phyloP scores from a whole-genome alignment of 2,329 filamentous ascomycete species.

The Ambrosiella beaveri region DNA sequence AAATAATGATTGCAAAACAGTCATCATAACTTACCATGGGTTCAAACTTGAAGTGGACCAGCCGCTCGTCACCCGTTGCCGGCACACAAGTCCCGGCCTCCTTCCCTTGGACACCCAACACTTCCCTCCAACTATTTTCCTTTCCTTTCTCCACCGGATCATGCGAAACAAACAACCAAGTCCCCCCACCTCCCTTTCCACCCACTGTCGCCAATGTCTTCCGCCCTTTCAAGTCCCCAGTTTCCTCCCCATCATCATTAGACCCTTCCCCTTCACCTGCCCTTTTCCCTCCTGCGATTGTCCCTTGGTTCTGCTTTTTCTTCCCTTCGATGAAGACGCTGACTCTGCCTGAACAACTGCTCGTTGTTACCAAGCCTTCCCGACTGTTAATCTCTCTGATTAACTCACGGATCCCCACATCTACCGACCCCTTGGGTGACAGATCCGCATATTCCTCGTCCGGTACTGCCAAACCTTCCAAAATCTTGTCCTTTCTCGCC shows the following conservation, averaged over 20 bases:
- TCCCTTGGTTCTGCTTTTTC: slow-evolving; percentile 23
- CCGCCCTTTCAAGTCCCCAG: too few relatives aligned
- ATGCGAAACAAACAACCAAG: slow-evolving; percentile 81
- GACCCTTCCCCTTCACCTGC: slow-evolving; percentile 8
- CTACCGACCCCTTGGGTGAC: slow-evolving; percentile 78
- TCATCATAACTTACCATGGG: slow-evolving; percentile 53
- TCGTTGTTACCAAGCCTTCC: slow-evolving; percentile 72
- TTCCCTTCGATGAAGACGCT: slow-evolving; percentile 73
- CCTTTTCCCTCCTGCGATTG: not conserved
- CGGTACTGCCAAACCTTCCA: slow-evolving; percentile 51
- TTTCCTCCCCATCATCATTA: not conserved
- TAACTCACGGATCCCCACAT: slow-evolving; percentile 57
- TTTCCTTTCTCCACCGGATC: slow-evolving; percentile 36
- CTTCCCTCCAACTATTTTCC: slow-evolving; percentile 15
- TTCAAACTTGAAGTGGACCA: slow-evolving; percentile 82
- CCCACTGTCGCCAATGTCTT: slow-evolving; percentile 42
- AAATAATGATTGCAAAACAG: too few relatives aligned
- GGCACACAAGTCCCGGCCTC: slow-evolving; percentile 14
- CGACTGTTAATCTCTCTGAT: slow-evolving; percentile 62
- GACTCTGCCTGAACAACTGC: slow-evolving; percentile 76
- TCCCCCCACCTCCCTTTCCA: slow-evolving; percentile 69
- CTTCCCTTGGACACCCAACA: slow-evolving; percentile 26
- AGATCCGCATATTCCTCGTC: slow-evolving; percentile 59
- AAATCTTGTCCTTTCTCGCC: slow-evolving; percentile 53
- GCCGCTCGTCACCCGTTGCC: slow-evolving; percentile 23